Evolutionary conservation across 805 yeast species (phyloP), one percentile per base, ranked within the genome.

Genomic region (Metschnikowia borealis): DNA sequence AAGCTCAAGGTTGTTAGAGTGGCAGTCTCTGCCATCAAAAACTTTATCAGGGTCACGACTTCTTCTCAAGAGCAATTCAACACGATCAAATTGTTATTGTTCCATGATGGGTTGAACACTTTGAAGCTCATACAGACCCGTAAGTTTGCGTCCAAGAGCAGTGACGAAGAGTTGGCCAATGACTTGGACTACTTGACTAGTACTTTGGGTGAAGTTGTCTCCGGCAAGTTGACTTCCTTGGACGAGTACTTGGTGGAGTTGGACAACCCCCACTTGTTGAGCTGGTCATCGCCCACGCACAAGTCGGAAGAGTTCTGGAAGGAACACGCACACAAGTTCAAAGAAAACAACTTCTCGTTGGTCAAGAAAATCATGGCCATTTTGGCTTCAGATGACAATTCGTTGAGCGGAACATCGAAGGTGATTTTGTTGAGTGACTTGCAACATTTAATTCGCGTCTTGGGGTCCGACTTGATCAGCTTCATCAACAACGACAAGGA

Each of bases 1-100:
- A 94, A 94, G 73, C 96, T 91, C 70, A 94, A 94, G 73, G 82
- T 94, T 49, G 87, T 89, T 32, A 79, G 99, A 64, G 74, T 94
- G 40, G 78, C 94, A n/a, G 76, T 90, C 26, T 84, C 95, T 1
- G 81, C 86, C 38, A 72, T 91, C 56, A 70, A 81, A 60, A 87
- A 87, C 62, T 73, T 86, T 45, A 71, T 84, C 46, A 63, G 59
- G 57, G 70, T 59, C 62, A 63, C 54, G 55, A 65, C 55, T 13
- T 57, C 58, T 39, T 56, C 49, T 21, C 53, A 64, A 44, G 73
- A 70, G 50, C 74, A 71, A 48, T 71, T 73, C 65, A 76, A 68
- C 53, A 75, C 79, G 40, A 74, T 88, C 54, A 85, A 91, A 59
- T 80, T 85, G 47, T 75, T 89, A 34, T 74, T 89, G 54, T 79